phyloP scores from a whole-genome alignment of 2,329 filamentous ascomycete genomes.

The Anthostomella pinea region DNA sequence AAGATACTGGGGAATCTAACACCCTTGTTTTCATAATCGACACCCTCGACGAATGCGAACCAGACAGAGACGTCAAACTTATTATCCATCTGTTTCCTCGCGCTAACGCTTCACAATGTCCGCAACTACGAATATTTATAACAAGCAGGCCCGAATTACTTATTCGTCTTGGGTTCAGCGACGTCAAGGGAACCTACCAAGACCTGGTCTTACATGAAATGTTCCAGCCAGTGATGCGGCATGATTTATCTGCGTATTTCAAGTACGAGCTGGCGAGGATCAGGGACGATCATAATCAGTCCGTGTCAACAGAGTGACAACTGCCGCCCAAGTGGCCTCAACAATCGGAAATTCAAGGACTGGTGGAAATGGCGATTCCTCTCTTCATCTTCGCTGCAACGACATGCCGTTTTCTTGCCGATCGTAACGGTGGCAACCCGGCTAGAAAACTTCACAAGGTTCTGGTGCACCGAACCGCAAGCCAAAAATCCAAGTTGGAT shows the following conservation, averaged over 20 bases:
- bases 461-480: slow-evolving; percentile 2
- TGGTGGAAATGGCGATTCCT: slow-evolving; percentile 21
- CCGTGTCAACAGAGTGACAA: background rate
- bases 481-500: slow-evolving; percentile 7
- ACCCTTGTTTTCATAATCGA: slow-evolving; percentile 31
- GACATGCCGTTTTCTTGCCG: slow-evolving; percentile 25
- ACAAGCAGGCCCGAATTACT: slow-evolving; percentile 42
- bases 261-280: slow-evolving; percentile 31
- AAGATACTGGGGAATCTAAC: background rate
- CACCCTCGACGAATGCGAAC: slow-evolving; percentile 36
- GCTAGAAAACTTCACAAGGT: slow-evolving; percentile 5
- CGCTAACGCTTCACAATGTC: slow-evolving; percentile 8
- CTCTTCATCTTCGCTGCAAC: slow-evolving; percentile 32
- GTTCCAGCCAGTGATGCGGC: slow-evolving; percentile 24
- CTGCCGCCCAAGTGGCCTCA: slow-evolving; percentile 31
- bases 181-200: slow-evolving; percentile 27
- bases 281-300: slow-evolving; percentile 19
- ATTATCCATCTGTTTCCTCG: slow-evolving; percentile 31
- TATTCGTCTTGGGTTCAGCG: slow-evolving; percentile 35
- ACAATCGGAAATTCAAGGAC: slow-evolving; percentile 5
- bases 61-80: slow-evolving; percentile 26
- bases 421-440: background rate
- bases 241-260: slow-evolving; percentile 37
- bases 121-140: slow-evolving; percentile 35
- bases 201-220: slow-evolving; percentile 38